A percentile compares a stretch with the other conserved stretches of the same genome.
Conservation (phyloP, 2,329 filamentous ascomycete genomes). For the Fusarium nisikadoi region DNA sequence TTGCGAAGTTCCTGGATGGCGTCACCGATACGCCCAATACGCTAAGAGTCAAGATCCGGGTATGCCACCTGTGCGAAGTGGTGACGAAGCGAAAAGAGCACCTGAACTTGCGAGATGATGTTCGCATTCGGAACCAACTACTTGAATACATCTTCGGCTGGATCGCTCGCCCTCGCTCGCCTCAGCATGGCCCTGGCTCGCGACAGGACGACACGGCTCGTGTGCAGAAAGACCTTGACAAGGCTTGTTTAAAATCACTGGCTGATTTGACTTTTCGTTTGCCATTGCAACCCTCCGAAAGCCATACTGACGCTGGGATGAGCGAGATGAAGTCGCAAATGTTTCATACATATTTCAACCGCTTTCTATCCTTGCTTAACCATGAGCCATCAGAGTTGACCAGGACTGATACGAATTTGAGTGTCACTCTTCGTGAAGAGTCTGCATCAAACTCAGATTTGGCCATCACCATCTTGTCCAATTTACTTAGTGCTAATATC, state of each 20-base stretch:
- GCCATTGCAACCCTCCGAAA: conserved; percentile 72
- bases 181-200: conserved; percentile 52
- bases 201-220: conserved; percentile 67
- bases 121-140: conserved; percentile 74
- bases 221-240: conserved; percentile 73
- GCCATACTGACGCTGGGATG: conserved; percentile 72
- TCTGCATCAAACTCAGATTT: conserved; percentile 67
- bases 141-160: conserved; percentile 75
- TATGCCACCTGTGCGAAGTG: conserved; percentile 73
- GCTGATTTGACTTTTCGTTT: conserved; percentile 73
- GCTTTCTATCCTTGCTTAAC: conserved; percentile 73
- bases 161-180: conserved; percentile 71
- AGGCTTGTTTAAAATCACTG: conserved; percentile 72
- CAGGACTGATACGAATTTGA: conserved; percentile 43
- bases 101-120: conserved; percentile 74
- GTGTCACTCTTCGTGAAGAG: conserved; percentile 62
- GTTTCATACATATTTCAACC: conserved; percentile 78
- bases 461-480: conserved; percentile 74
- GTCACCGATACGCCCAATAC: conserved; percentile 65
- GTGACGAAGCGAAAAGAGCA: conserved; percentile 75
- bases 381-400: conserved; percentile 61
- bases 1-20: conserved; percentile 73
- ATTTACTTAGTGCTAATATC: conserved; percentile 76
- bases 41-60: conserved; percentile 73
- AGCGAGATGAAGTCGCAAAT: conserved; percentile 77